These are phyloP conservation scores for Boletellus ananas DNA, from an alignment of 768 basidiomycete species.

Conservation along the genomic window DNA sequence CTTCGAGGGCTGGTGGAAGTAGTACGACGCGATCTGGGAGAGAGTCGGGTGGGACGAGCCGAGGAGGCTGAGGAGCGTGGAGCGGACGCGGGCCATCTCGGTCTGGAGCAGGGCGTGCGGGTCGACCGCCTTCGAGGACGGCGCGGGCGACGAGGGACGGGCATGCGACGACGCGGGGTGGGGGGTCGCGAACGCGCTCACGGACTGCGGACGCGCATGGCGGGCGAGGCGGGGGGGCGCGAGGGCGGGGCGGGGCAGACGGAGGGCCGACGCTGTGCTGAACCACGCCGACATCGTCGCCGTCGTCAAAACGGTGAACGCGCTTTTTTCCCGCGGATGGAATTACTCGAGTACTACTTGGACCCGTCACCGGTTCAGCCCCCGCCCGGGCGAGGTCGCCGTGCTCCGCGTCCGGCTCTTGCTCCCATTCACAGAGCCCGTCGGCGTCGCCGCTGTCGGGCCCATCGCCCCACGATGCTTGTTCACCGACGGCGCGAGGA, in stretches of 20 bases:
- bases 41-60: conserved; percentile 88
- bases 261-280: conserved; percentile 12
- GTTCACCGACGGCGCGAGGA: conserved; percentile 36
- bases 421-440: conserved; percentile 9
- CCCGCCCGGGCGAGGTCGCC: conserved; percentile 28
- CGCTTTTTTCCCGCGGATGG: conserved; percentile 24
- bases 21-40: conserved; percentile 85
- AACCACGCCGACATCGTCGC: conserved; percentile 21
- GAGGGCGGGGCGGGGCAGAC: conserved; percentile 12
- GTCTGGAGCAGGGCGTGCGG: conserved; percentile 68
- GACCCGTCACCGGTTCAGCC: conserved; percentile 5
- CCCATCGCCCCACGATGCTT: conserved; percentile 32
- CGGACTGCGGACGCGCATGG: conserved; percentile 35
- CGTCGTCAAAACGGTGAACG: not conserved
- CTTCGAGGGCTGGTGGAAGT: conserved; percentile 86
- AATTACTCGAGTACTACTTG: not conserved
- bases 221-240: conserved; percentile 3
- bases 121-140: conserved; percentile 37
- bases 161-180: conserved; percentile 11
- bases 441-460: not conserved
- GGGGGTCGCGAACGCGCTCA: conserved; percentile 38
- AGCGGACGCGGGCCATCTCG: conserved; percentile 69
- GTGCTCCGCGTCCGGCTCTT: conserved; percentile 28
- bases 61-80: conserved; percentile 70
- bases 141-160: conserved; percentile 16